Percentiles rank a stretch among this genome's conserved stretches.
Evolutionary conservation across 176 grass and related monocot species (phyloP).

Genomic region (Avena eriantha): DNA sequence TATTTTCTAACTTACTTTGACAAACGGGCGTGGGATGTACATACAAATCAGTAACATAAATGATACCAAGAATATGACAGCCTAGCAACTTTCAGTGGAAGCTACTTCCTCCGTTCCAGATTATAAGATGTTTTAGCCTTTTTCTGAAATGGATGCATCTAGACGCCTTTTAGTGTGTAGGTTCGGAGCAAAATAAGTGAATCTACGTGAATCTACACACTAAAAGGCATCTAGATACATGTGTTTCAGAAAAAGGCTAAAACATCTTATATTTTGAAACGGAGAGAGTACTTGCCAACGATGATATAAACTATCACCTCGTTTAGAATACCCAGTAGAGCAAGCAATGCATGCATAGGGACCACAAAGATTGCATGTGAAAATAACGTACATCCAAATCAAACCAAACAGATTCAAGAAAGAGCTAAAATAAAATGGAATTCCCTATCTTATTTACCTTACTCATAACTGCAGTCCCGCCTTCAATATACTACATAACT

Average conservation of each 20-base stretch:
- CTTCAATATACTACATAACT: conserved; percentile 15
- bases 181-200: too few relatives aligned
- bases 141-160: too few relatives aligned
- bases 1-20: neutral
- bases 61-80: conserved; percentile 5
- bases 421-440: neutral
- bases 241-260: too few relatives aligned
- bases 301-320: neutral
- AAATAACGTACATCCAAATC: conserved; percentile 18
- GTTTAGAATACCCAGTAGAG: neutral
- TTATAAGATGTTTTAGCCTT: too few relatives aligned
- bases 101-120: neutral
- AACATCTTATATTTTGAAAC: too few relatives aligned
- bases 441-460: neutral
- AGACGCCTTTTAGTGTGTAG: too few relatives aligned
- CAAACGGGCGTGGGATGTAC: neutral
- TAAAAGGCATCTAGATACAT: too few relatives aligned
- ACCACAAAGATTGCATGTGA: conserved; percentile 7
- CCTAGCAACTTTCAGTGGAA: neutral
- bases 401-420: neutral
- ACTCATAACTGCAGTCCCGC: neutral
- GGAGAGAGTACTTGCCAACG: neutral
- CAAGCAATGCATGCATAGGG: neutral
- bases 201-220: too few relatives aligned
- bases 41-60: neutral